Evolutionary conservation across 768 basidiomycete genomes (phyloP), one percentile per base, ranked within the genome.

Genomic region (Cyathus striatus): DNA sequence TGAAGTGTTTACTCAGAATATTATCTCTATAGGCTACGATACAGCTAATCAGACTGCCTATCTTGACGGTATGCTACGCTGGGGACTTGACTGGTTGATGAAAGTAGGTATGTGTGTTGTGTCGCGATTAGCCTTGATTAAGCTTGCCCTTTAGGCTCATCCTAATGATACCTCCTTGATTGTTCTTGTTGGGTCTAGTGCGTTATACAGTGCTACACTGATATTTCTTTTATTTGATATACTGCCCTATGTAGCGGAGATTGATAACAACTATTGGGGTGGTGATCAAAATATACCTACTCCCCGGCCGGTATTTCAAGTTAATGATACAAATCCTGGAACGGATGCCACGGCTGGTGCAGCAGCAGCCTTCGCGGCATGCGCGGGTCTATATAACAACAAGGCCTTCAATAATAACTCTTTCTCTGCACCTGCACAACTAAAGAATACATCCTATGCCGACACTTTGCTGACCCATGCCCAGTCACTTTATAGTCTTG

Each of bases 31-130:
- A 85, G 87, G 86, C 13, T 96, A 93, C 56, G 89, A 92, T 49
- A 52, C 79, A 40, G 81, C 90, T 41, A 87, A 89, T 41, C 92
- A 95, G 63, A 90, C 91, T 1, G 76, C 80, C 2, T 96, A 95
- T 60, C 78, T 96, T n/a, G 94, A 96, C 53, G 78, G 79, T 47
- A 92, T 88, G 72, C 66, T 95, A 41, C 79, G 92, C 46, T 95
- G 90, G 89, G 85, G 91, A 20, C 75, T 91, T 35, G 86, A 91
- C 61, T 96, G 91, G 90, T 66, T 94, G 40, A 90, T 94, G 41
- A 90, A 89, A 70, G 91, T 84, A 44, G 47, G 69, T 40, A 6
- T 25, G 38, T 17, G 41, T 36, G 14, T 44, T 47, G 16, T 25
- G 27, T 17, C 23, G 13, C 25, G 14, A 41, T 22, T 48, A n/a